Evolutionary conservation across 2,329 filamentous ascomycete species (phyloP).

Genomic region (Mycosphaerella sp.): DNA sequence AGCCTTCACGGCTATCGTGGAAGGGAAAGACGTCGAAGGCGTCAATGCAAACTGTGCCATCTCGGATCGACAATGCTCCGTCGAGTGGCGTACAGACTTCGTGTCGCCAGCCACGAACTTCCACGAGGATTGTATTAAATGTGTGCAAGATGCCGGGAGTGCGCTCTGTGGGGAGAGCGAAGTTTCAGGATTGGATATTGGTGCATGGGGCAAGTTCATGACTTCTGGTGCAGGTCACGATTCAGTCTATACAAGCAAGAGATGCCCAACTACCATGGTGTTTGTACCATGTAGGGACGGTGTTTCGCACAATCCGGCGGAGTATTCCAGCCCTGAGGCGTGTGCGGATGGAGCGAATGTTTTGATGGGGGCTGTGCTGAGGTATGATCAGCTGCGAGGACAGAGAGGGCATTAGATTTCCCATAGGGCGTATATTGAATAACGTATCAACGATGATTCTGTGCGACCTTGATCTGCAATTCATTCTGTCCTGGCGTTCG

Average conservation of each 20-base stretch:
- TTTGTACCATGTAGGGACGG: slow-evolving; percentile 45
- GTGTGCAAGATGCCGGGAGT: slow-evolving; percentile 55
- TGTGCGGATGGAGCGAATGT: slow-evolving; percentile 46
- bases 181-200: slow-evolving; percentile 33
- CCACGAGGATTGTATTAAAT: slow-evolving; percentile 59
- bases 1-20: slow-evolving; percentile 56
- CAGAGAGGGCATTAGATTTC: slow-evolving; percentile 18
- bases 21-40: slow-evolving; percentile 48
- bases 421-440: too few species aligned
- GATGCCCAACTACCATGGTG: slow-evolving; percentile 45
- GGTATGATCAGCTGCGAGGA: slow-evolving; percentile 43
- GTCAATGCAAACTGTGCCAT: slow-evolving; percentile 42
- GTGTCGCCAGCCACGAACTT: slow-evolving; percentile 58
- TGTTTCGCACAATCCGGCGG: slow-evolving; percentile 43
- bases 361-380: slow-evolving; percentile 45
- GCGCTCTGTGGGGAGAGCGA: slow-evolving; percentile 50
- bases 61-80: slow-evolving; percentile 37
- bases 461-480: too few species aligned
- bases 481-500: too few species aligned
- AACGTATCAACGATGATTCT: too few species aligned
- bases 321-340: slow-evolving; percentile 42
- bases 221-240: slow-evolving; percentile 61
- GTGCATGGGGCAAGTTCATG: slow-evolving; percentile 43
- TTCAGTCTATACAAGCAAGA: slow-evolving; percentile 40
- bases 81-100: slow-evolving; percentile 57